Conservation (phyloP, 2,329 filamentous ascomycete species). For the Trichoderma atrobrunneum region DNA sequence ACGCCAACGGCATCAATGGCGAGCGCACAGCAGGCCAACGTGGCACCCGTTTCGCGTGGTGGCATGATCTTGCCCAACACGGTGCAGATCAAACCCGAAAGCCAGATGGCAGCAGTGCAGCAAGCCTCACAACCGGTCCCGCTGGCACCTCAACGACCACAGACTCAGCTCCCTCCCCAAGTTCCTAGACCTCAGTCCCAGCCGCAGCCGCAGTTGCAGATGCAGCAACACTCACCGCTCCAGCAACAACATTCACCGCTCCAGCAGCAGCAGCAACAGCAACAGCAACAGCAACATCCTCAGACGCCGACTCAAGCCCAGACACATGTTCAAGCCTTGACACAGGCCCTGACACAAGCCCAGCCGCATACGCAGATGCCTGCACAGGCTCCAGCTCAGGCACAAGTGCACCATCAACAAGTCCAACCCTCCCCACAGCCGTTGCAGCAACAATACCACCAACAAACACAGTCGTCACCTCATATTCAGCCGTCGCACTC, state of each 20-base stretch:
- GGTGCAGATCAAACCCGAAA: constrained; percentile 28
- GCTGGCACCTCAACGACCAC: constrained; percentile 28
- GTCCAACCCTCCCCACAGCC: constrained; percentile 5
- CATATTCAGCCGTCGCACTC: not conserved
- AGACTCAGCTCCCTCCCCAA: constrained; percentile 32
- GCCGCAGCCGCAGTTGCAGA: constrained; percentile 25
- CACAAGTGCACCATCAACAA: constrained; percentile 13
- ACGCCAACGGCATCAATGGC: constrained; percentile 15
- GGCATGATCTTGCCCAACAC: constrained; percentile 16
- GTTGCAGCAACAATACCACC: constrained; percentile 6
- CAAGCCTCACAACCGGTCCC: constrained; percentile 31
- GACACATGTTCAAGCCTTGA: not conserved
- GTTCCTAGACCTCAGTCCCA: constrained; percentile 22
- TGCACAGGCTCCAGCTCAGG: constrained; percentile 20
- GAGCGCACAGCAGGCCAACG: not conserved
- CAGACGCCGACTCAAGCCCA: constrained; percentile 31
- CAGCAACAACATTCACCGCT: constrained; percentile 7
- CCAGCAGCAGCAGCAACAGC: constrained; percentile 20
- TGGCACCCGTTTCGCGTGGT: not conserved
- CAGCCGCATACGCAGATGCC: constrained; percentile 22
- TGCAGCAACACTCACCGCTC: constrained; percentile 17
- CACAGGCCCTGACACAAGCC: constrained; percentile 15
- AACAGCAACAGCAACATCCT: constrained; percentile 22
- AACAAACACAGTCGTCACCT: not conserved
- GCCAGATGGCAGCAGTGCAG: constrained; percentile 30